phyloP scores from a whole-genome alignment of 306 rosid species.

The Corylus avellana region DNA sequence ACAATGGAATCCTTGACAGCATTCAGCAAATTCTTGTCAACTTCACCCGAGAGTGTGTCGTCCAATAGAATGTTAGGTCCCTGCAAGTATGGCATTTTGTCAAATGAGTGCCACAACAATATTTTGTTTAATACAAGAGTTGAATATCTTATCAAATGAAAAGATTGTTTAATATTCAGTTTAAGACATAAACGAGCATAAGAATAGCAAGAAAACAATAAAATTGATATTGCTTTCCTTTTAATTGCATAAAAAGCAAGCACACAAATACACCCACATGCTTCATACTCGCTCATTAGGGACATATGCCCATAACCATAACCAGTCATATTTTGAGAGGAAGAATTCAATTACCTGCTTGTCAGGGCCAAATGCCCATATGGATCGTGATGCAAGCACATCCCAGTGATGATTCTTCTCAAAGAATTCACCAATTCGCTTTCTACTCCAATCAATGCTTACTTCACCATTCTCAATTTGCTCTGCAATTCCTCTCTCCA shows the following conservation, averaged over 20 bases:
- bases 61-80: conserved; percentile 94
- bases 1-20: conserved; percentile 96
- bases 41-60: conserved; percentile 95
- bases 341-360: conserved; percentile 93
- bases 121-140: not conserved
- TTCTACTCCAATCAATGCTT: conserved; percentile 90
- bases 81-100: conserved; percentile 39
- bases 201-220: not conserved
- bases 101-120: conserved; percentile 5
- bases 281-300: conserved; percentile 75
- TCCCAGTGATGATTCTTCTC: conserved; percentile 96
- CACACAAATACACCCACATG: not conserved
- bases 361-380: conserved; percentile 99
- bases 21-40: conserved; percentile 80
- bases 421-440: conserved; percentile 91
- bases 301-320: conserved; percentile 92
- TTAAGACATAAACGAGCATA: not conserved
- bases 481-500: conserved; percentile 97
- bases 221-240: not conserved
- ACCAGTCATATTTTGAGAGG: conserved; percentile 89
- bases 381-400: conserved; percentile 95
- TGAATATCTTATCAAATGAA: not conserved
- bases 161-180: not conserved
- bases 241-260: not conserved
- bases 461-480: conserved; percentile 95